Percentiles rank a stretch among this genome's conserved stretches.
These are phyloP conservation scores for Sarocladium brachiariae DNA, from an alignment of 2,329 filamentous ascomycete genomes.

Conservation along the genomic window DNA sequence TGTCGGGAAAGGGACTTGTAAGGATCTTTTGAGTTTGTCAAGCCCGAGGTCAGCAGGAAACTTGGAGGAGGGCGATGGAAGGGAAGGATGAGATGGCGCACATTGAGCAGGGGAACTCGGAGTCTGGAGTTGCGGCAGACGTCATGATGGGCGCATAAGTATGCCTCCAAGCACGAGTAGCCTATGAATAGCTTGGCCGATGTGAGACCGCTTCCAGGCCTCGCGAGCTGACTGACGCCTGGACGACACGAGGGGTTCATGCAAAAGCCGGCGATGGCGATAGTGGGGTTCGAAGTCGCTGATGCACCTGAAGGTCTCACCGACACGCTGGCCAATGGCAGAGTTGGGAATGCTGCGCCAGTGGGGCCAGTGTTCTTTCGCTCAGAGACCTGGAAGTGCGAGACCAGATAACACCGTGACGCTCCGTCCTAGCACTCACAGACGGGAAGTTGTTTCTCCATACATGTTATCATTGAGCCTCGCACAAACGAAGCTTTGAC, in stretches of 20 bases:
- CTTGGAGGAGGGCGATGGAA: conserved; percentile 11
- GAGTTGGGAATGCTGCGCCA: background rate
- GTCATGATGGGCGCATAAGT: background rate
- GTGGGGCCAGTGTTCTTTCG: conserved; percentile 3
- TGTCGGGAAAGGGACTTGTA: conserved; percentile 77
- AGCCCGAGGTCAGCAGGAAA: conserved; percentile 14
- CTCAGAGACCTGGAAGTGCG: background rate
- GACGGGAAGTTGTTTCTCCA: background rate
- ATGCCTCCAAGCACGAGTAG: background rate
- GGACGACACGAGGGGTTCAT: background rate
- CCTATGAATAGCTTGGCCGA: background rate
- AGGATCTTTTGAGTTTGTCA: conserved; percentile 46
- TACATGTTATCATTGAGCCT: background rate
- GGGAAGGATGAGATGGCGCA: conserved; percentile 30
- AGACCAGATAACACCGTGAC: background rate
- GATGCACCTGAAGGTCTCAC: background rate
- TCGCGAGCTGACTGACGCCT: background rate
- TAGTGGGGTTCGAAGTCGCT: conserved; percentile 1
- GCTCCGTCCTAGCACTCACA: background rate
- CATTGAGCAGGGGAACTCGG: conserved; percentile 58
- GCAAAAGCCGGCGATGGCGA: background rate
- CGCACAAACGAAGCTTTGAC: background rate
- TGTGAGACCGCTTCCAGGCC: background rate
- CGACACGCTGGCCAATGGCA: background rate
- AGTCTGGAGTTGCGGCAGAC: conserved; percentile 22